Evolutionary conservation across 1,284 basidiomycete genomes (phyloP), one percentile per base, ranked within the genome.

Genomic region (Stereum hirsutum): DNA sequence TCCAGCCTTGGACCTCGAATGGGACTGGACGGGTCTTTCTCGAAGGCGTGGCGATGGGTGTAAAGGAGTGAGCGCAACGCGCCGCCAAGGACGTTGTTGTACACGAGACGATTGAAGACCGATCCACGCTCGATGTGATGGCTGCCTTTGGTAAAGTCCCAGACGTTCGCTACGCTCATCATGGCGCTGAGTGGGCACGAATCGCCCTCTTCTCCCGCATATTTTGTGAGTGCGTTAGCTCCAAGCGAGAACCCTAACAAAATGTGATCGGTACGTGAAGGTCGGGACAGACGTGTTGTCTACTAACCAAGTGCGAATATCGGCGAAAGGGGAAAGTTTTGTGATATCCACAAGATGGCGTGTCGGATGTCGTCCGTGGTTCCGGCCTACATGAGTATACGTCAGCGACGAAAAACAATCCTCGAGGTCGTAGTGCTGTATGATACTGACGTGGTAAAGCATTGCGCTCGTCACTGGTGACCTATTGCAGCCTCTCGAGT

Each of bases 401-500:
- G 15, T 6, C 35, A 36, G 4, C 21, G 35, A 17, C 5, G 35
- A 11, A 21, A 36, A 15, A 39, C 26, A 24, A 6, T 20, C 52
- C 54, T 34, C 7, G 26, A 26, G 11, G 21, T 35, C 32, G 19
- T 15, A n/a, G n/a, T n/a, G n/a, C n/a, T n/a, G n/a, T n/a, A n/a
- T n/a, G 35, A 36, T 5, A 21, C 34, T 26, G 49, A 60, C 58
- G 46, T 58, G 52, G 42, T 57, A 58, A 6, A 58, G 50, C 42
- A 52, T 52, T 12, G 54, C 53, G 6, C 55, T 55, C 5, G 50
- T 52, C 12, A 60, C 52, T 7, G 57, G 57, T 21, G 45, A 48
- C 19, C 51, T 50, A 34, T 56, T 56, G 46, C 58, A 60, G 17
- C 57, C 58, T 15, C 57, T 44, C 39, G 51, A 60, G 46, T 57